Base-by-base conservation (phyloP, 1,139 yeast species). In the Blastobotrys raffinosifermentans region DNA sequence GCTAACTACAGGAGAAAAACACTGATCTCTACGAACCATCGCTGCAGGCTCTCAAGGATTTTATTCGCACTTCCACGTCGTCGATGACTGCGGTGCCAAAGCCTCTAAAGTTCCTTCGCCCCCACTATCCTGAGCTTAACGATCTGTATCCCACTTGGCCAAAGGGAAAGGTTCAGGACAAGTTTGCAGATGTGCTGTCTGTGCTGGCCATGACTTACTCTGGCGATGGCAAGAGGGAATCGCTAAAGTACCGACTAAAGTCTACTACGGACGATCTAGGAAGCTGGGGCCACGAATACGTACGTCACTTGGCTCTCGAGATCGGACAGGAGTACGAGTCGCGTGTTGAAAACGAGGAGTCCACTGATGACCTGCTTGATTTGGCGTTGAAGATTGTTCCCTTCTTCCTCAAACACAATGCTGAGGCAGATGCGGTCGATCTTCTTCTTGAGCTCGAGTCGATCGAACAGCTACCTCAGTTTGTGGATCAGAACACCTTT, bases 81-180 rank as follows among this genome's bases (percentile, higher is more conserved):
- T 87, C 97, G 6, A 91, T 91, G 96, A 93, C 98, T 2, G 99
- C 99, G 1, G 98, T 93, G 32, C 99, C 99, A 32, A 93, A 91
- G 61, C 98, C 99, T 10, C 74, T 91, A 64, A 93, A 93, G 67
- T 93, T 93, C 59, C 72, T 93, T 50, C 78, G 96, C 54, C 95
- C 97, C 11, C 86, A 79, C 53, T 91, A 80, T 58, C 80, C 81
- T 14, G 58, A 70, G 20, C 69, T 91, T 54, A 74, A 77, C 31
- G 73, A 68, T 38, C 64, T 83, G 29, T 84, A 82, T 58, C 79
- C 75, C 32, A 65, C 69, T 23, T 87, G 96, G 96, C 64, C 68
- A 4, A 63, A 64, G 38, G 46, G 47, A 18, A 40, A 43, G 27
- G 43, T 46, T 22, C 70, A 70, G 48, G 63, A 70, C 26, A 64